Conservation (phyloP, 331 rosid species). For the Erythrophleum ivorense region DNA sequence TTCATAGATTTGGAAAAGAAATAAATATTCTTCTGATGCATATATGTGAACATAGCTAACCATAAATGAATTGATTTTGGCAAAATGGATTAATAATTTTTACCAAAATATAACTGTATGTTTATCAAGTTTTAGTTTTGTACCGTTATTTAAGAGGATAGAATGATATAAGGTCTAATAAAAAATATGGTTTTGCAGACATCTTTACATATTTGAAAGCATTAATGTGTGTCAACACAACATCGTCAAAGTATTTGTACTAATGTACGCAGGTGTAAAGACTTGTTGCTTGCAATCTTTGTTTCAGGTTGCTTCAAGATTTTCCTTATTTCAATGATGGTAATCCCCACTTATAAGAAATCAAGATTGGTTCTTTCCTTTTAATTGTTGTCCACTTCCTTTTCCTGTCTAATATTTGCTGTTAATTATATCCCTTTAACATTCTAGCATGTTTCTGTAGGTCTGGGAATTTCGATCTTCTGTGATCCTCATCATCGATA, state of each 20-base stretch:
- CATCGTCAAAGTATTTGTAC: constrained; percentile 22
- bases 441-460: constrained; percentile 49
- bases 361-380: constrained; percentile 25
- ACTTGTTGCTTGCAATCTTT: constrained; percentile 68
- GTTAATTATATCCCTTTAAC: constrained; percentile 36
- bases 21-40: constrained; percentile 28
- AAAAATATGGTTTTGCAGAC: constrained; percentile 30
- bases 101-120: no score
- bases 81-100: constrained; percentile 11
- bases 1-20: not conserved
- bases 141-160: constrained; percentile 18
- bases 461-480: constrained; percentile 92
- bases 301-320: constrained; percentile 91
- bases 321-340: constrained; percentile 83
- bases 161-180: not conserved
- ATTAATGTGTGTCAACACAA: constrained; percentile 4
- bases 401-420: constrained; percentile 4
- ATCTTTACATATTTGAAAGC: constrained; percentile 20
- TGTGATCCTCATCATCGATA: constrained; percentile 71
- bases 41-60: constrained; percentile 5
- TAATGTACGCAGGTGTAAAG: constrained; percentile 55
- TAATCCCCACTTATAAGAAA: constrained; percentile 37
- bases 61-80: not conserved
- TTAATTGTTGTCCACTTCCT: constrained; percentile 15
- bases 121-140: no score